These are phyloP conservation scores for Linderina pennispora DNA, from an alignment of 192 early-diverging fungal species.

Conservation along the genomic window DNA sequence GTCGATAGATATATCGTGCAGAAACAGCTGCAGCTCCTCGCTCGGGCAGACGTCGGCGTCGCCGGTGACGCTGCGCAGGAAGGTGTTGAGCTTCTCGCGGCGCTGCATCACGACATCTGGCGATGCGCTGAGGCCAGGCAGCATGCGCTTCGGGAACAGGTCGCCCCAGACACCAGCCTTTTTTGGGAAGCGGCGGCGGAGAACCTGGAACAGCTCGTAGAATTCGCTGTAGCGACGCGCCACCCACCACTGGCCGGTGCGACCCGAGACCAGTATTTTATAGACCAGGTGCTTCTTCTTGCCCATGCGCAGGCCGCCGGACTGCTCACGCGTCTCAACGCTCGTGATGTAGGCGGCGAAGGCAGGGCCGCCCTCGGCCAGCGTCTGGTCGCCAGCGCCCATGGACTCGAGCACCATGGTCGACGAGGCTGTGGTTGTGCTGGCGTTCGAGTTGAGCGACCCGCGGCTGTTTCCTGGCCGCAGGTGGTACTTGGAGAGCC, in stretches of 20 bases:
- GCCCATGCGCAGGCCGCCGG: constrained; percentile 1
- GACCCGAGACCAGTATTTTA: constrained; percentile 41
- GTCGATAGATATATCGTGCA: constrained; percentile 22
- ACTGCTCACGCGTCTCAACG: constrained; percentile 34
- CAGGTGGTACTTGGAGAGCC: constrained; percentile 41
- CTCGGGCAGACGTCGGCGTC: constrained; percentile 32
- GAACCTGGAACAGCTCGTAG: constrained; percentile 22
- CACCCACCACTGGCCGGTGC: constrained; percentile 40
- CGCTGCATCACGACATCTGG: constrained; percentile 34
- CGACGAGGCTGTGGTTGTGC: constrained; percentile 27
- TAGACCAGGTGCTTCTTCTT: constrained; percentile 31
- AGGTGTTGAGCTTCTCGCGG: constrained; percentile 37
- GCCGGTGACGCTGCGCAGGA: constrained; percentile 31
- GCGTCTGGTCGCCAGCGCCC: constrained; percentile 31
- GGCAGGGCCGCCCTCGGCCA: constrained; percentile 11
- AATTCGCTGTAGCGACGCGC: constrained; percentile 43
- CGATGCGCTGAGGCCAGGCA: constrained; percentile 16
- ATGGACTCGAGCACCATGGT: too few species aligned
- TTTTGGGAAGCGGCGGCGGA: constrained; percentile 25
- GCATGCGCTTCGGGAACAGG: constrained; percentile 38
- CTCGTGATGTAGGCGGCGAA: constrained; percentile 41
- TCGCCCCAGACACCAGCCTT: constrained; percentile 20
- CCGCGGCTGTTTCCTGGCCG: constrained; percentile 27
- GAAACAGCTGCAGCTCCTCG: constrained; percentile 37
- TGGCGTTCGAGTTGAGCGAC: constrained; percentile 30